Base-by-base conservation (phyloP, 2,329 filamentous ascomycete genomes). In the Aureobasidium sp. region DNA sequence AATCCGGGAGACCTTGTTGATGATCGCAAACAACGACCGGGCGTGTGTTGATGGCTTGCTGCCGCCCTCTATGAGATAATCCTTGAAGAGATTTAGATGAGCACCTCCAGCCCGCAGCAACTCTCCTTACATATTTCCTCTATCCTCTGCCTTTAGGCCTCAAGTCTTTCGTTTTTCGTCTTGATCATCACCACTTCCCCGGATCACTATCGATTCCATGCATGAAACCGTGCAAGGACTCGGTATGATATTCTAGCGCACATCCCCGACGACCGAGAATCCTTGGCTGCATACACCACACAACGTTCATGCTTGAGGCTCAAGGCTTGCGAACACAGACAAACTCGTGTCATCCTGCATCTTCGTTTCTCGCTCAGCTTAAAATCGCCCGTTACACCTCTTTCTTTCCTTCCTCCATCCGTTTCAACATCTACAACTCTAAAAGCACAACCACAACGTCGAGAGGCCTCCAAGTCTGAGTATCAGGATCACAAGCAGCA, bases 21-120 rank as follows among this genome's bases (percentile, higher is more conserved):
- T 50, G 44, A 59, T 50, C 57, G 36, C 57, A 59, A 59, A 49
- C 57, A 59, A 59, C 57, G n/a, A 59, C 44, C 57, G 54, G 45
- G 54, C 54, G 21, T 21, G 54, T 59, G 54, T 48, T 59, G 30
- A 45, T 45, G 53, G 41, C 53, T 34, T 57, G 41, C 53, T 45
- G 53, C 41, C 53, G 44, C 21, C 34, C 29, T 37, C 42, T 29
- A 58, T 58, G 54, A 29, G 42, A 58, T 58, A 32, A 58, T 58
- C 42, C 54, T 58, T 42, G 30, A 30, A 58, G 34, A 42, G 25
- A 47, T 58, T 58, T 58, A 47, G 54, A 58, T 58, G 32, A 58
- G 42, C 32, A 8, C 36, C 32, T 47, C 32, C 32, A 29, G 42
- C 41, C 41, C 54, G 54, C 14, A 11, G 54, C 36, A n/a, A 42